phyloP scores from a whole-genome alignment of 108 stramenopile species.

The Skeletonema tropicum region DNA sequence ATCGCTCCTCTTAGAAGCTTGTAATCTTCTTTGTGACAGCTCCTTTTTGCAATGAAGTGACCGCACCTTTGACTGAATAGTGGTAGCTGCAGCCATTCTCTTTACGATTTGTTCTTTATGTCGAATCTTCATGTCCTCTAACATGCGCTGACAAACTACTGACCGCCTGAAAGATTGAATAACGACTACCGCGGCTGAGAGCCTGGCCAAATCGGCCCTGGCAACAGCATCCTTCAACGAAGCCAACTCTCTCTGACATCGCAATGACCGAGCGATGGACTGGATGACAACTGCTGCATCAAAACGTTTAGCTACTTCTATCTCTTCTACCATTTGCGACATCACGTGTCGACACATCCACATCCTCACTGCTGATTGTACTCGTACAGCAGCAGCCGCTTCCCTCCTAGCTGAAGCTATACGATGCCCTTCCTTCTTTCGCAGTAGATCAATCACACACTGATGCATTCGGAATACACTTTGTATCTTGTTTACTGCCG shows the following conservation, averaged over 20 bases:
- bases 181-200: not conserved
- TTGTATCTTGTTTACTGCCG: slow-evolving; percentile 25
- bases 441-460: not conserved
- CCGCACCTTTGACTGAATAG: not conserved
- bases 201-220: not conserved
- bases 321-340: no score
- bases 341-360: not conserved
- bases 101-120: not conserved
- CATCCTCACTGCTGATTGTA: slow-evolving; percentile 11
- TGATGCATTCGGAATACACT: not conserved
- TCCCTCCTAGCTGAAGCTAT: not conserved
- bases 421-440: not conserved
- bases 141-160: no score
- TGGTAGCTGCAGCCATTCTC: not conserved
- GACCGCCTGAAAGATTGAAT: no score
- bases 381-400: not conserved
- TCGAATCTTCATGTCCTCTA: slow-evolving; percentile 2
- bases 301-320: no score
- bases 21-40: not conserved
- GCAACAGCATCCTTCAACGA: not conserved
- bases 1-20: not conserved
- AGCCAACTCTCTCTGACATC: not conserved
- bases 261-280: not conserved
- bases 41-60: not conserved
- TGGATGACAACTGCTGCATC: no score